phyloP scores from a whole-genome alignment of 345 rosid genomes.

The Syzygium aromaticum region DNA sequence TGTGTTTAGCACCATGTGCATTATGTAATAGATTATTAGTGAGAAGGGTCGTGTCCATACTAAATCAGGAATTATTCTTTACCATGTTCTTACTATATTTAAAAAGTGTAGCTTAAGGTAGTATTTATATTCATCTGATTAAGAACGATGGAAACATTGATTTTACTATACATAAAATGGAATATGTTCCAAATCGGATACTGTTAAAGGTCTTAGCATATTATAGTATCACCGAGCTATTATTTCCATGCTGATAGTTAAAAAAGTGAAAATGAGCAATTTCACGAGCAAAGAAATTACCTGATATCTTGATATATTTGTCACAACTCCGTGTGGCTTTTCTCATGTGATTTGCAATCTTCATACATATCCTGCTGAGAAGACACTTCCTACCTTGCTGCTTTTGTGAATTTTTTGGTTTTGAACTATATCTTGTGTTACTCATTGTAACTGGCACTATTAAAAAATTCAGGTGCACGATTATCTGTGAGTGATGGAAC shows the following conservation, averaged over 20 bases:
- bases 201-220: not conserved
- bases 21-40: not conserved
- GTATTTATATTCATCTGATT: too few relatives aligned
- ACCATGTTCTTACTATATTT: not conserved
- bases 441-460: not conserved
- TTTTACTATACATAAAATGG: not conserved
- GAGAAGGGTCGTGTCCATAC: not conserved
- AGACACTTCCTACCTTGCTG: not conserved
- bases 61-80: not conserved
- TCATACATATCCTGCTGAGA: not conserved
- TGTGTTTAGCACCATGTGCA: not conserved
- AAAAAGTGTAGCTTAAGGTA: not conserved
- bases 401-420: not conserved
- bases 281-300: not conserved
- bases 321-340: not conserved
- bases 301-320: not conserved
- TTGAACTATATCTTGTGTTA: not conserved
- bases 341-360: not conserved
- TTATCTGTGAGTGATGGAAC: constrained; percentile 69
- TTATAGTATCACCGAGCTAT: not conserved
- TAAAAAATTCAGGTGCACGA: constrained; percentile 56
- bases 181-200: not conserved
- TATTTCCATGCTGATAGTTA: not conserved
- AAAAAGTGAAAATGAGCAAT: not conserved
- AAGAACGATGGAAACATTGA: not conserved